phyloP scores from a whole-genome alignment of 495 filamentous ascomycete species.

The Hapsidospora chrysogenum region DNA sequence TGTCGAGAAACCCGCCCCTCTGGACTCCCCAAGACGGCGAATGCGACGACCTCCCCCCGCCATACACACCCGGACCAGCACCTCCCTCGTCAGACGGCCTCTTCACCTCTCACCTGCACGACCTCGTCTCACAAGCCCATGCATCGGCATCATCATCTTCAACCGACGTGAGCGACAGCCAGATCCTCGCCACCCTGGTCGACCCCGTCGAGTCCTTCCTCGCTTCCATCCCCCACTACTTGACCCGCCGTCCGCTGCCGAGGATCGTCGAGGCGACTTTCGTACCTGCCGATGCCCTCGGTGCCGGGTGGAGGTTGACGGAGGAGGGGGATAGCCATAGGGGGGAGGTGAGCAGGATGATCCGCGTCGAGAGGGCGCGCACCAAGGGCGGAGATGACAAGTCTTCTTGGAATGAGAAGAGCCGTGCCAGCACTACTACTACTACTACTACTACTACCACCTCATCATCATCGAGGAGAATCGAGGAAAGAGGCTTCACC shows the following conservation, averaged over 20 bases:
- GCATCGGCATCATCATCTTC: neutral
- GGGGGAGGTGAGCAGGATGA: conserved; percentile 17
- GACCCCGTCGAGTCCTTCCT: conserved; percentile 23
- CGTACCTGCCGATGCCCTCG: conserved; percentile 18
- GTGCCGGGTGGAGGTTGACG: conserved; percentile 13
- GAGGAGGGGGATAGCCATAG: conserved; percentile 16
- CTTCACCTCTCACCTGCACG: neutral
- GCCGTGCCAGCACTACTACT: no score
- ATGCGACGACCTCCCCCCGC: neutral
- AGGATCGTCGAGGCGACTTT: conserved; percentile 18
- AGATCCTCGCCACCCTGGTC: conserved; percentile 15
- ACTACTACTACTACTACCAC: no score
- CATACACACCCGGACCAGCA: neutral
- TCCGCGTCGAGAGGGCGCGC: conserved; percentile 7
- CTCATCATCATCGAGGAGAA: no score
- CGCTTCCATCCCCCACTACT: conserved; percentile 11
- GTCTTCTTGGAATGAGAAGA: no score
- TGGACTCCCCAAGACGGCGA: no score
- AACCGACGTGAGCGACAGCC: neutral
- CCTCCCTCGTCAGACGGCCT: no score
- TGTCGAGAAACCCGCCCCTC: no score
- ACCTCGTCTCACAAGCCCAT: neutral
- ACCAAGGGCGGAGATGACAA: conserved; percentile 6
- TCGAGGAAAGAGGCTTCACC: conserved; percentile 17
- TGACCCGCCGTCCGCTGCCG: no score